Percentiles rank a stretch among this genome's conserved stretches.
phyloP scores from a whole-genome alignment of 306 rosid species.

The Casuarina cunninghamiana region DNA sequence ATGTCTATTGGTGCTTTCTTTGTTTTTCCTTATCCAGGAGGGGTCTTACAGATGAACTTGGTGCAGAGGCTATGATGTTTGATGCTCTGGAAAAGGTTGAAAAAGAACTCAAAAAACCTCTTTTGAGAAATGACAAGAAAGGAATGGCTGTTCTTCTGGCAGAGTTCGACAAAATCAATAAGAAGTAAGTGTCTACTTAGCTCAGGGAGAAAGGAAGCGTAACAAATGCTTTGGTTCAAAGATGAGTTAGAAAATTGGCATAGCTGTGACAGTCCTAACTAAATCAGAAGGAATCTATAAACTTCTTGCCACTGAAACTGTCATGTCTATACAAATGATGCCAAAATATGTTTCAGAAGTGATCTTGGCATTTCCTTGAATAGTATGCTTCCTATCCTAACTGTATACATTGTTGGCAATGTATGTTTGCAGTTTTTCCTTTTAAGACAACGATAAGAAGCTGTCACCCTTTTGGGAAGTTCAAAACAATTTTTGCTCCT shows the following conservation, averaged over 20 bases:
- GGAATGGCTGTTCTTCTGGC: slow-evolving; percentile 86
- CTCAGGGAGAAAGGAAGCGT: background rate
- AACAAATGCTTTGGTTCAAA: background rate
- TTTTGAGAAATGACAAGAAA: slow-evolving; percentile 82
- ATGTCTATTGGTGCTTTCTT: background rate
- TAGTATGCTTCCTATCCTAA: background rate
- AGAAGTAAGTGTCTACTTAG: slow-evolving; percentile 49
- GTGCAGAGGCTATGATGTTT: slow-evolving; percentile 87
- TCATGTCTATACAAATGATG: background rate
- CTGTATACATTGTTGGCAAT: background rate
- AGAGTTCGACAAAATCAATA: slow-evolving; percentile 80
- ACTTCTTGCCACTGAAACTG: background rate
- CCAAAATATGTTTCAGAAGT: too few species aligned
- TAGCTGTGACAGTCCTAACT: background rate
- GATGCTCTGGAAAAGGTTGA: slow-evolving; percentile 90
- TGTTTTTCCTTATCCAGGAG: slow-evolving; percentile 51
- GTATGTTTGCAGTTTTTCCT: background rate
- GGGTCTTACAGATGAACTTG: slow-evolving; percentile 71
- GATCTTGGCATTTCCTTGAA: too few species aligned
- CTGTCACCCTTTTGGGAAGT: background rate
- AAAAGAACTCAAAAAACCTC: slow-evolving; percentile 77
- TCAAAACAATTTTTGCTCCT: background rate
- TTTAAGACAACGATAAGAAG: background rate
- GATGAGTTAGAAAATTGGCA: background rate
- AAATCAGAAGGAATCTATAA: background rate